Conservation (phyloP, 768 basidiomycete genomes). For the Macrocybe gigantea region DNA sequence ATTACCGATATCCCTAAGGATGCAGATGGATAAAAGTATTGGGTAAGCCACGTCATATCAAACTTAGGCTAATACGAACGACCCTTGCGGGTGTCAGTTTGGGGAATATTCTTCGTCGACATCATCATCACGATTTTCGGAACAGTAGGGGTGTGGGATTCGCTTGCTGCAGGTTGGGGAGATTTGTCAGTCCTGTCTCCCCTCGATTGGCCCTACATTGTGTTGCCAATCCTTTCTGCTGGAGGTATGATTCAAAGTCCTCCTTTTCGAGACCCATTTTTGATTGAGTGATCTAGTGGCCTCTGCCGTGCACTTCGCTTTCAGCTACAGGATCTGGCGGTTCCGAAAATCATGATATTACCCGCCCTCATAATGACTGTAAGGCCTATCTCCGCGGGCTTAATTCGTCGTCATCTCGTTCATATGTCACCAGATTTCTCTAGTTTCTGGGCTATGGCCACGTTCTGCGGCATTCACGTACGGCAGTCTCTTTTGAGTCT, state of each 20-base stretch:
- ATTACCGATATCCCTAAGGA: constrained; percentile 2
- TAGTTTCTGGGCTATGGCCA: constrained; percentile 3
- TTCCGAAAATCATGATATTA: constrained; percentile 1
- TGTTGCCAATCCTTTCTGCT: constrained; percentile 4
- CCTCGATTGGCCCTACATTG: constrained; percentile 4
- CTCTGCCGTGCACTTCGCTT: constrained; percentile 2
- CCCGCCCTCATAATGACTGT: constrained; percentile 1
- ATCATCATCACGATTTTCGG: constrained; percentile 5
- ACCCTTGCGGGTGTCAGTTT: not conserved
- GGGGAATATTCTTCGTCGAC: constrained; percentile 5
- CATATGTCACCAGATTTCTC: not conserved
- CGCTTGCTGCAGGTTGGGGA: constrained; percentile 3
- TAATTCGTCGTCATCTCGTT: too few relatives aligned
- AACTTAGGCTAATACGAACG: too few relatives aligned
- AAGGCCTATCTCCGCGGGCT: not conserved
- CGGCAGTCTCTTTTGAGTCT: not conserved
- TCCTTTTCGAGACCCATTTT: too few relatives aligned
- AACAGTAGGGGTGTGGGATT: constrained; percentile 2
- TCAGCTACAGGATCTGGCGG: constrained; percentile 4
- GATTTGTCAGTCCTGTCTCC: not conserved
- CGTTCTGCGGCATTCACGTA: constrained; percentile 2
- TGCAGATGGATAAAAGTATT: not conserved
- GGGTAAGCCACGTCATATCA: too few relatives aligned
- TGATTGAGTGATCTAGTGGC: not conserved
- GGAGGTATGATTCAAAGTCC: not conserved